These are phyloP conservation scores for Durusdinium trenchii DNA, from an alignment of 73 alveolate genomes.

Conservation along the genomic window DNA sequence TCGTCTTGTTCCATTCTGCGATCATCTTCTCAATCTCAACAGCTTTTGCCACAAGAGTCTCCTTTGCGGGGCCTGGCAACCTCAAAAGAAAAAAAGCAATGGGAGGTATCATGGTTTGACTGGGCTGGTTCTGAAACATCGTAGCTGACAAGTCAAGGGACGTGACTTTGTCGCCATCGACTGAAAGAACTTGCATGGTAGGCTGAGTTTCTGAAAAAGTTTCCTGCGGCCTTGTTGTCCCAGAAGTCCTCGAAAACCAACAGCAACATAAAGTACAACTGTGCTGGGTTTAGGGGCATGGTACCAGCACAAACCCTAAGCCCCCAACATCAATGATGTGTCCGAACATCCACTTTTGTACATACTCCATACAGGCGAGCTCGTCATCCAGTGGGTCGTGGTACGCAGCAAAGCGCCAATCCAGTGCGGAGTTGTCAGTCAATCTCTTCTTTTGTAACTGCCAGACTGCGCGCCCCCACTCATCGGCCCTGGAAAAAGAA, in stretches of 20 bases:
- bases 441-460: background rate
- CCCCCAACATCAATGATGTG: background rate
- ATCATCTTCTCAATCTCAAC: background rate
- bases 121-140: no score
- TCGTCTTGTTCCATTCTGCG: background rate
- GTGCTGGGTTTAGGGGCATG: no score
- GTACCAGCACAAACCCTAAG: background rate
- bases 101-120: no score
- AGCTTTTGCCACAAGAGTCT: background rate
- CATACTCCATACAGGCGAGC: background rate
- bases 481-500: background rate
- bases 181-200: background rate
- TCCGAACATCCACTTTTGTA: background rate
- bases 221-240: background rate
- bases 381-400: background rate
- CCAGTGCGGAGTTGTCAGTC: background rate
- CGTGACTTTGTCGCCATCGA: background rate
- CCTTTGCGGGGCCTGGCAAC: background rate
- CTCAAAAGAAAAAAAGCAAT: background rate
- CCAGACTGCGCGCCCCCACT: slow-evolving; percentile 55
- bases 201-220: background rate
- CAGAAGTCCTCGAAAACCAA: background rate
- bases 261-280: background rate
- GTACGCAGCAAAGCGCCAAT: background rate
- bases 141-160: no score